phyloP scores from a whole-genome alignment of 2,329 filamentous ascomycete species.

The Graphilbum fragrans region DNA sequence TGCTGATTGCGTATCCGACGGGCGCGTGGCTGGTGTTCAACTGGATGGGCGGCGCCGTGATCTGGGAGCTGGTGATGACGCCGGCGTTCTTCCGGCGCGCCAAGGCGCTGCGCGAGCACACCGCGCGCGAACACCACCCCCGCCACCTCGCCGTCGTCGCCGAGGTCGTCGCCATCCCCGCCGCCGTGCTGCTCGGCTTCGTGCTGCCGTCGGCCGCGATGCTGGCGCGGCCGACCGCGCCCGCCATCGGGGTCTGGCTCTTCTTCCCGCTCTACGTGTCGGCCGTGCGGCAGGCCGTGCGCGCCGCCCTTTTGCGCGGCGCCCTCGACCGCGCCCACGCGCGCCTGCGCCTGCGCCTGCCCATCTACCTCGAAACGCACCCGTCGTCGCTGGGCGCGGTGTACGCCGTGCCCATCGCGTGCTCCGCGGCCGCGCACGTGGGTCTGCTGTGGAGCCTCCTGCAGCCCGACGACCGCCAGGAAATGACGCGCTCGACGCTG shows the following conservation, averaged over 20 bases:
- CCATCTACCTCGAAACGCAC: slow-evolving; percentile 31
- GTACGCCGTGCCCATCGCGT: slow-evolving; percentile 31
- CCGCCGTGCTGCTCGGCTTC: slow-evolving; percentile 34
- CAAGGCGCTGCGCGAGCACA: slow-evolving; percentile 19
- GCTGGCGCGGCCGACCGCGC: slow-evolving; percentile 26
- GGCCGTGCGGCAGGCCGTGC: slow-evolving; percentile 25
- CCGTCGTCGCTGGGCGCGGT: slow-evolving; percentile 24
- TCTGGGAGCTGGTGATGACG: slow-evolving; percentile 39
- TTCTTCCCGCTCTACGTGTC: slow-evolving; percentile 39
- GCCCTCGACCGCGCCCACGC: slow-evolving; percentile 10
- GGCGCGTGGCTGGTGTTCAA: slow-evolving; percentile 33
- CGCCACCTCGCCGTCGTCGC: slow-evolving; percentile 27
- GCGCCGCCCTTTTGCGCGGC: slow-evolving; percentile 11
- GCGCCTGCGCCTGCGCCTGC: slow-evolving; percentile 5
- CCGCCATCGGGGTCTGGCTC: slow-evolving; percentile 32
- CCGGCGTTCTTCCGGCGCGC: slow-evolving; percentile 34
- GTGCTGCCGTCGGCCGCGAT: slow-evolving; percentile 32
- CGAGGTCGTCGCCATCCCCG: slow-evolving; percentile 45
- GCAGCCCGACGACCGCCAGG: slow-evolving; percentile 30
- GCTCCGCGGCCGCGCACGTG: slow-evolving; percentile 28
- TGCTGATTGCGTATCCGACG: slow-evolving; percentile 21
- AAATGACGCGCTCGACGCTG: slow-evolving; percentile 35
- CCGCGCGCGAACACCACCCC: slow-evolving; percentile 9
- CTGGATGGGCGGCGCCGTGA: slow-evolving; percentile 33
- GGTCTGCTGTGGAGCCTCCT: slow-evolving; percentile 25